These are phyloP conservation scores for Elsinoe arachidis DNA, from an alignment of 2,329 filamentous ascomycete species.

Conservation along the genomic window DNA sequence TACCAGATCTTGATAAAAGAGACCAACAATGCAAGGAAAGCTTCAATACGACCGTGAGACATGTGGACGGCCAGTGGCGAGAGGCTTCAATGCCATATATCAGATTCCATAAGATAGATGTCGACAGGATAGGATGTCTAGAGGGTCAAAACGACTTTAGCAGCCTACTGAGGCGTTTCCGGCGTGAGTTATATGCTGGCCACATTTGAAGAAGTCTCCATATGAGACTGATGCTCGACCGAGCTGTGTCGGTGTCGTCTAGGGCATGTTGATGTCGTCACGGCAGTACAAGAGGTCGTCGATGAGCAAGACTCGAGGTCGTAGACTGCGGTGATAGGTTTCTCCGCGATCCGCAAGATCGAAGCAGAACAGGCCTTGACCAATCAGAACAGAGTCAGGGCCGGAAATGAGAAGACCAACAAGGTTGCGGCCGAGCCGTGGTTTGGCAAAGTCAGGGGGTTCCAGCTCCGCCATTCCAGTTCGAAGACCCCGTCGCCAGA, in stretches of 20 bases:
- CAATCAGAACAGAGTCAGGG: not conserved
- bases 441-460: slow-evolving; percentile 9
- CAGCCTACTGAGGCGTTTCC: too few species aligned
- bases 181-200: too few species aligned
- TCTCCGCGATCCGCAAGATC: not conserved
- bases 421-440: slow-evolving; percentile 10
- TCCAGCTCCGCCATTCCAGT: not conserved
- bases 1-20: not conserved
- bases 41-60: not conserved
- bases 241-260: too few species aligned
- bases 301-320: not conserved
- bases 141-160: too few species aligned
- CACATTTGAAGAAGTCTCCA: too few species aligned
- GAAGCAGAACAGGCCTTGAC: not conserved
- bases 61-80: too few species aligned
- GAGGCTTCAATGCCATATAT: too few species aligned
- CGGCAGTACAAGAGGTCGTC: not conserved
- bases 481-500: too few species aligned
- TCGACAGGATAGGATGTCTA: too few species aligned
- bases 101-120: too few species aligned
- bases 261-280: too few species aligned
- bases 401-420: slow-evolving; percentile 5
- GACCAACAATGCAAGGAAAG: not conserved
- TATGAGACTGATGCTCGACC: too few species aligned
- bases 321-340: slow-evolving; percentile 2